Evolutionary conservation across 129 eudicot species (phyloP).

Genomic region (Centaurea solstitialis): DNA sequence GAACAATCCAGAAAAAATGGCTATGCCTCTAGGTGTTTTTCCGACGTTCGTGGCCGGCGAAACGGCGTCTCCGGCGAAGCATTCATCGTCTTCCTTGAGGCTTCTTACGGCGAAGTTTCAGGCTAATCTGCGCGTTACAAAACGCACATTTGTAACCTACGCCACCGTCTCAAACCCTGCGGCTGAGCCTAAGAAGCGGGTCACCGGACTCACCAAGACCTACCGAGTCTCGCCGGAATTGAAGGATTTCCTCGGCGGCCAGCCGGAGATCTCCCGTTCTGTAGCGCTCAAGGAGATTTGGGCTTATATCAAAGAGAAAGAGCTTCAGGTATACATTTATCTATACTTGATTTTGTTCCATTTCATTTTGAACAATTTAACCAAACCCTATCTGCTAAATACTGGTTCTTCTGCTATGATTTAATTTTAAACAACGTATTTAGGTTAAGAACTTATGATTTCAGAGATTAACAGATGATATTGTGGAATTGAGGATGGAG

Average conservation of each 20-base stretch:
- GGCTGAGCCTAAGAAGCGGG: constrained; percentile 49
- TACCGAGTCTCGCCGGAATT: constrained; percentile 61
- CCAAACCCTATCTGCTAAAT: background rate
- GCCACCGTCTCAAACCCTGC: constrained; percentile 44
- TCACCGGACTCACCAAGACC: constrained; percentile 59
- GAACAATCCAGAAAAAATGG: constrained; percentile 29
- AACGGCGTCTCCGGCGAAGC: constrained; percentile 27
- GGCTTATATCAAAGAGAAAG: constrained; percentile 50
- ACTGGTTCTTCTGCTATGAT: background rate
- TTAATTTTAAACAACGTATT: too few species aligned
- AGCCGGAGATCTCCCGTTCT: constrained; percentile 52
- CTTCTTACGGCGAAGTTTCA: background rate
- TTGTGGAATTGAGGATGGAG: background rate
- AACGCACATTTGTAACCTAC: constrained; percentile 17
- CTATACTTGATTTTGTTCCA: background rate
- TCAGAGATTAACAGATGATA: background rate
- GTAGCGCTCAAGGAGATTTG: constrained; percentile 56
- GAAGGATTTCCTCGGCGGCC: constrained; percentile 62
- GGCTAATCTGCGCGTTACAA: constrained; percentile 24
- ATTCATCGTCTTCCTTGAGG: constrained; percentile 12
- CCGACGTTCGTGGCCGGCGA: constrained; percentile 28
- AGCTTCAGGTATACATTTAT: constrained; percentile 52
- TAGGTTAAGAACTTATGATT: too few species aligned
- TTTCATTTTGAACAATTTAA: background rate
- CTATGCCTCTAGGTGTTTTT: constrained; percentile 36